Evolutionary conservation across 2,329 filamentous ascomycete species (phyloP).

Genomic region (Thermoascus crustaceus): DNA sequence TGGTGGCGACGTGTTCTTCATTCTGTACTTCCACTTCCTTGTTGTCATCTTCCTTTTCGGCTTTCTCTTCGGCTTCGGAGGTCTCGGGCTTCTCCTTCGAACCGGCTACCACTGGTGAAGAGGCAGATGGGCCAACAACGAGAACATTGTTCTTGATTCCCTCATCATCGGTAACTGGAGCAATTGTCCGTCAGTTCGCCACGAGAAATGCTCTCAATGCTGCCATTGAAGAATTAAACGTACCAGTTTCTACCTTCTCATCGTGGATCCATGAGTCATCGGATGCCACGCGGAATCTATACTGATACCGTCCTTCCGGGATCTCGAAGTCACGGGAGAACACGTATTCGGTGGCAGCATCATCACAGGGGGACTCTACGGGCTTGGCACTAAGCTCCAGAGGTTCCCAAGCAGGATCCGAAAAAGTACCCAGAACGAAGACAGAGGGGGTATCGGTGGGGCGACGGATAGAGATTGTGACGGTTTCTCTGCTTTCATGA

Average conservation of each 20-base stretch:
- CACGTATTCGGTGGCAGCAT: constrained; percentile 14
- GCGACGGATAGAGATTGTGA: constrained; percentile 21
- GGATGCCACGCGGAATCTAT: constrained; percentile 18
- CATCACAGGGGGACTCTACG: constrained; percentile 9
- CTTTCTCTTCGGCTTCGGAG: constrained; percentile 6
- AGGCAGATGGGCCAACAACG: constrained; percentile 8
- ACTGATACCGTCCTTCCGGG: constrained; percentile 17
- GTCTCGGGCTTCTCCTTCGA: constrained; percentile 4
- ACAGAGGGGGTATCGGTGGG: constrained; percentile 17
- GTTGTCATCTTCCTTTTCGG: constrained; percentile 9
- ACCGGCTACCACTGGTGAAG: no score
- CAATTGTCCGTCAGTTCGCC: constrained; percentile 1
- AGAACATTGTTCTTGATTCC: constrained; percentile 17
- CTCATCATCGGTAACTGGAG: constrained; percentile 16
- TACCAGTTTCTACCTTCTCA: constrained; percentile 19
- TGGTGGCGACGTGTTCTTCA: no score
- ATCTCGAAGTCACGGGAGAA: constrained; percentile 15
- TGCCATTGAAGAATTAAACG: constrained; percentile 4
- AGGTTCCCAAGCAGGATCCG: constrained; percentile 20
- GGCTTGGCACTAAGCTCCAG: constrained; percentile 18
- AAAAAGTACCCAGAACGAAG: constrained; percentile 20
- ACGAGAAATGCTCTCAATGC: not conserved
- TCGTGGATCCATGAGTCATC: constrained; percentile 20
- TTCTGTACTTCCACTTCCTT: constrained; percentile 10
- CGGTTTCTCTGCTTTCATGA: constrained; percentile 11